Evolutionary conservation across 352 stramenopile genomes (phyloP).

Genomic region (Globisporangium recalcitrans): DNA sequence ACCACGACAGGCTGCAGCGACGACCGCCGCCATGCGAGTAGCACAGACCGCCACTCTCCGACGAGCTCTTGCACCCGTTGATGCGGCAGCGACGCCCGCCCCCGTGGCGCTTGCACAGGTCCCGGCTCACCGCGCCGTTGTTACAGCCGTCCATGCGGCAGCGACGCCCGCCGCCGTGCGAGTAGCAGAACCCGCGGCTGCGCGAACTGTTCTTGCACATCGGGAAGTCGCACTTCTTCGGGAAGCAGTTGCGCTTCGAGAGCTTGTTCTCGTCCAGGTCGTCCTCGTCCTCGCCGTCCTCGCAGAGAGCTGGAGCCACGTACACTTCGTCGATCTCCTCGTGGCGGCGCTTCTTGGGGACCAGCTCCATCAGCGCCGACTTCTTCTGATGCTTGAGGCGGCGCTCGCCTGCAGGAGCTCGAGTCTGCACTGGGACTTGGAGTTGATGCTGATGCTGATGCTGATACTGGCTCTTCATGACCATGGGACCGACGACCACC

Average conservation of each 20-base stretch:
- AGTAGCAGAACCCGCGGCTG: constrained; percentile 78
- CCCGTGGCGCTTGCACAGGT: constrained; percentile 78
- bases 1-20: constrained; percentile 63
- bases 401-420: constrained; percentile 10
- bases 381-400: background rate
- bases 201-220: constrained; percentile 83
- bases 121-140: constrained; percentile 70
- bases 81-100: constrained; percentile 66
- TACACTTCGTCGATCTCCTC: constrained; percentile 16
- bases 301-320: background rate
- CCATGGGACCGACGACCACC: constrained; percentile 18
- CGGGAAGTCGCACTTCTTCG: constrained; percentile 81
- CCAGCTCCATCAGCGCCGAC: constrained; percentile 11
- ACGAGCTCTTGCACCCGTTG: constrained; percentile 62
- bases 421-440: background rate
- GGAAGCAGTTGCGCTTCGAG: constrained; percentile 57
- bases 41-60: constrained; percentile 67
- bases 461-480: constrained; percentile 15
- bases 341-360: constrained; percentile 25
- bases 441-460: background rate
- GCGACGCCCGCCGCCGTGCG: constrained; percentile 56
- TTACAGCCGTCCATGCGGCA: constrained; percentile 62
- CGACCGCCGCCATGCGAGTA: constrained; percentile 72
- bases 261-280: constrained; percentile 13
- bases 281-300: constrained; percentile 11